Evolutionary conservation across 2,329 filamentous ascomycete species (phyloP).

Genomic region (Macrophomina tecta): DNA sequence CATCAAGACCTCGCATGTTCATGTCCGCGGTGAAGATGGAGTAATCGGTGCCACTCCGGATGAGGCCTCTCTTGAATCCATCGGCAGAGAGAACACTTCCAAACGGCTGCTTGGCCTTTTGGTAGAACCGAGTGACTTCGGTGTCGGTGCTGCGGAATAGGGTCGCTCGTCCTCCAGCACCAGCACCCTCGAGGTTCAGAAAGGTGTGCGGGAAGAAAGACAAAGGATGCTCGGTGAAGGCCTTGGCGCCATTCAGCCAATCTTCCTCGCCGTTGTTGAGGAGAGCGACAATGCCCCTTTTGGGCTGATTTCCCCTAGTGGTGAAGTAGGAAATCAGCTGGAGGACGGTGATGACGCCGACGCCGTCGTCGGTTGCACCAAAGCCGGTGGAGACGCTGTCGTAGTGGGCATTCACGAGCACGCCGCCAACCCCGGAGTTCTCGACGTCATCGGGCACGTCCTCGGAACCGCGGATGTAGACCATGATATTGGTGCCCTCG

Average conservation of each 20-base stretch:
- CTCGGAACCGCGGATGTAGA: slow-evolving; percentile 84
- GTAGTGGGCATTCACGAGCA: slow-evolving; percentile 93
- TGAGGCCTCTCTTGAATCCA: slow-evolving; percentile 78
- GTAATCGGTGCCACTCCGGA: slow-evolving; percentile 90
- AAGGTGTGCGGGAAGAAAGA: slow-evolving; percentile 84
- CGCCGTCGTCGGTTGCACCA: slow-evolving; percentile 92
- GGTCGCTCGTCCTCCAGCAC: slow-evolving; percentile 85
- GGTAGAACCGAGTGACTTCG: slow-evolving; percentile 82
- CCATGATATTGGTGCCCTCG: slow-evolving; percentile 88
- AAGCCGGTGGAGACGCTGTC: slow-evolving; percentile 92
- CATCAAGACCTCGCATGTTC: slow-evolving; percentile 85
- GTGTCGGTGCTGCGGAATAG: slow-evolving; percentile 88
- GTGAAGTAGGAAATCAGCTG: slow-evolving; percentile 90
- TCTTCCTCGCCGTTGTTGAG: slow-evolving; percentile 98
- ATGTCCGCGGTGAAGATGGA: slow-evolving; percentile 77
- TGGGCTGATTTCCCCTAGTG: slow-evolving; percentile 71
- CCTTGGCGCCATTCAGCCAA: slow-evolving; percentile 83
- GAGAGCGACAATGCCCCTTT: slow-evolving; percentile 79
- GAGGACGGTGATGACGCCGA: slow-evolving; percentile 84
- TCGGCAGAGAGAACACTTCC: slow-evolving; percentile 82
- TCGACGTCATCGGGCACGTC: slow-evolving; percentile 61
- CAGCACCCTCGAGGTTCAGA: slow-evolving; percentile 92
- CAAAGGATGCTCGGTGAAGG: slow-evolving; percentile 82
- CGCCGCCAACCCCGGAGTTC: slow-evolving; percentile 63
- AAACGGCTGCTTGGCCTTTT: slow-evolving; percentile 74